Base-by-base conservation (phyloP, 2,329 filamentous ascomycete species). In the Beauveria brongniartii region DNA sequence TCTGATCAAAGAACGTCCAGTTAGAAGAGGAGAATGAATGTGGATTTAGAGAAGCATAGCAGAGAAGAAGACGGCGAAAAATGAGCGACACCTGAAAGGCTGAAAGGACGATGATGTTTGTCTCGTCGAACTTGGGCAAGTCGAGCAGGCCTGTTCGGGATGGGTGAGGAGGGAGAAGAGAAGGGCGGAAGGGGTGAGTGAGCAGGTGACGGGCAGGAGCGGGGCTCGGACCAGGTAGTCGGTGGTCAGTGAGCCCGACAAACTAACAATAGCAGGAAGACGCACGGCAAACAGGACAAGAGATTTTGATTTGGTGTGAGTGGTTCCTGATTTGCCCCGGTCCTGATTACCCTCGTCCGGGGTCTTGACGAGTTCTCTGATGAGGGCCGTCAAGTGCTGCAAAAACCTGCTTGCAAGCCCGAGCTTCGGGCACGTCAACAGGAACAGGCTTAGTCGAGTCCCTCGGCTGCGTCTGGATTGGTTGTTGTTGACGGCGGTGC, bases 21-120 rank as follows among this genome's bases (percentile, higher is more conserved):
- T 7, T 20, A 48, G 47, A 56, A 65, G 67, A 28, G 66, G 58
- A 63, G 66, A 63, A 57, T 57, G 54, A 56, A 56, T 56, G 54
- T 47, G 34, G 10, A 12, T 43, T 58, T 59, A 59, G 56, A 62
- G 65, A 67, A 65, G 64, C 66, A 64, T 65, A 58, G 62, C 60
- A 57, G 62, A 47, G 63, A 61, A 63, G 63, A 61, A 65, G 61
- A 63, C 64, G 30, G 61, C 63, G 41, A 56, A 64, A 62, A 56
- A 62, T 53, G 41, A 50, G 53, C 59, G 57, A 63, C 52, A 43
- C 40, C 24, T 51, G 6, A 26, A 16, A 20, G 40, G 28, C 14
- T n/a, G 34, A 48, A 59, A 43, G 44, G 43, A 16, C 16, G 22
- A 28, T 12, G 18, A 6, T 58, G 12, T 59, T 44, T 52, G 60